These are phyloP conservation scores for Hibiscus trionum DNA, from an alignment of 345 rosid genomes.

Conservation along the genomic window DNA sequence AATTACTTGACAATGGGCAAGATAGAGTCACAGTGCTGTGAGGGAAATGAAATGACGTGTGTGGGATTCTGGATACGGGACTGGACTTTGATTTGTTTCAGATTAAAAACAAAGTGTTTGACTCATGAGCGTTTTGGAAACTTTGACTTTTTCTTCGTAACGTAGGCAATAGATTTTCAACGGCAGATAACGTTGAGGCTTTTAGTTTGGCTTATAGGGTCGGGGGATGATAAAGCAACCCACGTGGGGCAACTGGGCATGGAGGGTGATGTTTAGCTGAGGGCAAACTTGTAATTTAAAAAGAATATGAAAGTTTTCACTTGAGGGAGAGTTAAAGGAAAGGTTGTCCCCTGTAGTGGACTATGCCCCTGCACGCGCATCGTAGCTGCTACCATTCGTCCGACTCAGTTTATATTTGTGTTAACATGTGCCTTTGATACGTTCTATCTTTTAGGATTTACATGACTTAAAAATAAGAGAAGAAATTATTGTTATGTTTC, in stretches of 20 bases:
- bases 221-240: background rate
- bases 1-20: background rate
- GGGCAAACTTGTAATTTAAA: background rate
- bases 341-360: conserved; percentile 30
- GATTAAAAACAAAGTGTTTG: background rate
- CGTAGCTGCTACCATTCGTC: too few species aligned
- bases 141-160: conserved; percentile 13
- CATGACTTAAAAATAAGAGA: too few species aligned
- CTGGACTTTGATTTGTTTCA: background rate
- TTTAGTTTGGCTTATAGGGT: too few species aligned
- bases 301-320: background rate
- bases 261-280: background rate
- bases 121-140: conserved; percentile 6
- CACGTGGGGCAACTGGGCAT: background rate
- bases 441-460: too few species aligned
- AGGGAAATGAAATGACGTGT: conserved; percentile 14
- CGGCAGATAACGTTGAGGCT: background rate
- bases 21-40: conserved; percentile 29
- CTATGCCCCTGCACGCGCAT: too few species aligned
- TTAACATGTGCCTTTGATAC: too few species aligned
- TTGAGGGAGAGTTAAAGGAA: conserved; percentile 22
- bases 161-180: background rate
- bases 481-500: too few species aligned
- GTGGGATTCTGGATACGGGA: background rate
- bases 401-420: too few species aligned